phyloP scores from a whole-genome alignment of 345 rosid species.

The Excoecaria cochinchinensis region DNA sequence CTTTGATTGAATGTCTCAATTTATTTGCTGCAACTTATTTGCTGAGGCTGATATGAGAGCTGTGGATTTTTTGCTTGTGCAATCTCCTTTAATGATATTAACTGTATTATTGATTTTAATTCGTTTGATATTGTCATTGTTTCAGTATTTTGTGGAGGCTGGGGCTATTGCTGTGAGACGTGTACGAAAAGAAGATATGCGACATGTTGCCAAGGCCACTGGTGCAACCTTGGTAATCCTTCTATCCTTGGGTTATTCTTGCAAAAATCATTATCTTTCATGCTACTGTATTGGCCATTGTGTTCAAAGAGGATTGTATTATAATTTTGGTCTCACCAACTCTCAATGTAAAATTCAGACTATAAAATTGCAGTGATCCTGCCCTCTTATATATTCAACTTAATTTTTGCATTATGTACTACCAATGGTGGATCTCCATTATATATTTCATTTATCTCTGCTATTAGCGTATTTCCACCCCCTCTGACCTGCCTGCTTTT shows the following conservation, averaged over 20 bases:
- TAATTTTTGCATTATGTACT: not conserved
- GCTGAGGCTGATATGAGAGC: not conserved
- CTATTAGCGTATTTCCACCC: not conserved
- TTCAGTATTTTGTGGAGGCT: slow-evolving; percentile 94
- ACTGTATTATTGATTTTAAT: not conserved
- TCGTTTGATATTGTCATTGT: slow-evolving; percentile 5
- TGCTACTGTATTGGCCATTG: not conserved
- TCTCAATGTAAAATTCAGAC: not conserved
- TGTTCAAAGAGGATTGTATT: not conserved
- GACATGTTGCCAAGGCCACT: slow-evolving; percentile 95
- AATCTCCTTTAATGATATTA: not conserved
- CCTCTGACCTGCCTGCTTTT: not conserved
- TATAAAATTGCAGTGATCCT: not conserved
- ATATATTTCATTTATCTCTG: not conserved
- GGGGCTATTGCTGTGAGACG: slow-evolving; percentile 98
- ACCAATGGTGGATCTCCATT: not conserved
- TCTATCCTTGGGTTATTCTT: slow-evolving; percentile 8
- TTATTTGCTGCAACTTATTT: not conserved
- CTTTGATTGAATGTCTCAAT: not conserved
- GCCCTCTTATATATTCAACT: not conserved
- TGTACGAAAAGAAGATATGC: slow-evolving; percentile 96
- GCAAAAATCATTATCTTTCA: not conserved
- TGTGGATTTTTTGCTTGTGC: not conserved
- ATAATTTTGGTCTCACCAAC: not conserved
- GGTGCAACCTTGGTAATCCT: slow-evolving; percentile 82